Evolutionary conservation across 768 basidiomycete species (phyloP), one percentile per base, ranked within the genome.

Genomic region (Steccherinum ochraceum): DNA sequence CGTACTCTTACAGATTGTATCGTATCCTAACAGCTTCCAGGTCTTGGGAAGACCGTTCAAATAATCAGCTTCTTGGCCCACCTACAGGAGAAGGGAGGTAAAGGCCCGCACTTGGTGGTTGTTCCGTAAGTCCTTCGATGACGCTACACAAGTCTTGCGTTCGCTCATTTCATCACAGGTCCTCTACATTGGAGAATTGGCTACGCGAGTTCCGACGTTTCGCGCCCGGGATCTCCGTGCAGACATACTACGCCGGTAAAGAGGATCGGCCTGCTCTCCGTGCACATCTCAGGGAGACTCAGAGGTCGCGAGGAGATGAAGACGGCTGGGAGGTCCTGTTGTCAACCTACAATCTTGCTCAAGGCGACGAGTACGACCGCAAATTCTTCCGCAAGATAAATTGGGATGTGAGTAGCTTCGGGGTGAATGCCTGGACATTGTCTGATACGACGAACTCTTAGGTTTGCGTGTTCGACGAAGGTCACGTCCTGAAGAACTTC

Each of bases 131-230:
- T 81, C 26, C 45, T n/a, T 39, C n/a, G 11, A n/a, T 11, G n/a
- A 11, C n/a, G 11, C 39, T 11, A 24, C 2, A 23, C 13, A 35
- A 24, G 23, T 23, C 5, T 16, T 40, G 12, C 2, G 45, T 11
- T 21, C 18, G 3, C 4, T 3, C 12, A 16, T n/a, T 12, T 24
- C 23, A 13, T 47, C 45, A 55, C 50, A 94, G 92, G 24, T 92
- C 95, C 3, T 98, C 95, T 3, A 97, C 94, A 0, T 72, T 98
- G 21, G 96, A 99, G 67, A 99, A 99, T 61, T 99, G 96, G 96
- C 89, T 92, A 66, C 80, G 96, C 57, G 96, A 99, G 69, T 98
- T 99, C 62, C 79, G 83, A 21, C 82, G 84, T 26, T 99, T 99
- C 61, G 89, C 89, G 2, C 93, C 93, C 4, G 76, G 77, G 4